Evolutionary conservation across 2,329 filamentous ascomycete genomes (phyloP).

Genomic region (Diaporthe batatas): DNA sequence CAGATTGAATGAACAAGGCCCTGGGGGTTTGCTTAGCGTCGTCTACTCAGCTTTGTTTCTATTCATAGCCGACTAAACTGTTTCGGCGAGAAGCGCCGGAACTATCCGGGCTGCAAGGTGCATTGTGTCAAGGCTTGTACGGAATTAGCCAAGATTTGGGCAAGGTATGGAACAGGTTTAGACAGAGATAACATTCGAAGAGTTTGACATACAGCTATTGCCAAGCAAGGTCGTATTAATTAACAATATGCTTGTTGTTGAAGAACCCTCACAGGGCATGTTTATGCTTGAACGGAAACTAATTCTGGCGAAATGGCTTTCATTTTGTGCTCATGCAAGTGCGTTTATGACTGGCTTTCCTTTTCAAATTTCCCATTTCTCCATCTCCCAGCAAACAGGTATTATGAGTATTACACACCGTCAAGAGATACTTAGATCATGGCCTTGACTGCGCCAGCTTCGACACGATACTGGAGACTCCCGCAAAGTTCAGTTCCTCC

Average conservation of each 20-base stretch:
- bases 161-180: not conserved
- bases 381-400: not conserved
- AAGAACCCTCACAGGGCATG: not conserved
- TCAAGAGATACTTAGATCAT: not conserved
- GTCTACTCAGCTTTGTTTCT: constrained; percentile 16
- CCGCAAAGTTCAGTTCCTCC: constrained; percentile 35
- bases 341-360: not conserved
- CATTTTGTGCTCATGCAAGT: too few relatives aligned
- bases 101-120: not conserved
- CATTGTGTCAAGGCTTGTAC: not conserved
- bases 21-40: not conserved
- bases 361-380: too few relatives aligned
- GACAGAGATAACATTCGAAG: too few relatives aligned
- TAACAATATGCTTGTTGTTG: not conserved
- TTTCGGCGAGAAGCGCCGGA: not conserved
- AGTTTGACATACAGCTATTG: not conserved
- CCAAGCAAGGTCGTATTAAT: not conserved
- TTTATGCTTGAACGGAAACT: not conserved
- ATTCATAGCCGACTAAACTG: constrained; percentile 20
- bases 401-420: not conserved
- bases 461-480: constrained; percentile 5
- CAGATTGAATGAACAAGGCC: not conserved
- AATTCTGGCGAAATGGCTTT: too few relatives aligned
- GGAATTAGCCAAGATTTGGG: not conserved
- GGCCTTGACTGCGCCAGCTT: not conserved